These are phyloP conservation scores for Schizosaccharomyces japonicus DNA, from an alignment of 805 yeast genomes.

Conservation along the genomic window DNA sequence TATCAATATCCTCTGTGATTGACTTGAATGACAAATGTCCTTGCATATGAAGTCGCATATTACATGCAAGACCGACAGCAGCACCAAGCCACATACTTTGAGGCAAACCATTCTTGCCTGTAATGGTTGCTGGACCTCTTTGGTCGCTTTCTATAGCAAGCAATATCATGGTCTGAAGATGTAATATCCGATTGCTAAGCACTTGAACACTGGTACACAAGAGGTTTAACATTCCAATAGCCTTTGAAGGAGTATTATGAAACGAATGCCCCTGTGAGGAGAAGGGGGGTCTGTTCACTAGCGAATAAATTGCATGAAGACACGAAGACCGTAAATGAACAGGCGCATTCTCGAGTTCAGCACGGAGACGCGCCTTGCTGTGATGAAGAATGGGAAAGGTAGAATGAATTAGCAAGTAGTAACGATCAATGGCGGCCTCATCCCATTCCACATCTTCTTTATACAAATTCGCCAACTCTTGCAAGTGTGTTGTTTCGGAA, in stretches of 20 bases:
- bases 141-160: constrained; percentile 14
- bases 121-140: constrained; percentile 7
- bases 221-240: background rate
- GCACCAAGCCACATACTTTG: constrained; percentile 16
- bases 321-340: constrained; percentile 13
- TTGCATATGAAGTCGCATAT: constrained; percentile 11
- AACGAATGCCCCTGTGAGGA: constrained; percentile 1
- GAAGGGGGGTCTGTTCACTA: constrained; percentile 3
- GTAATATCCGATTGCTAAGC: constrained; percentile 11
- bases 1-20: constrained; percentile 10
- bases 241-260: constrained; percentile 3
- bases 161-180: constrained; percentile 16
- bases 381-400: constrained; percentile 19
- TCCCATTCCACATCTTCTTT: constrained; percentile 7
- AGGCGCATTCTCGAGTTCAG: constrained; percentile 13
- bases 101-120: constrained; percentile 6
- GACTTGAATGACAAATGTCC: constrained; percentile 8
- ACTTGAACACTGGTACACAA: background rate
- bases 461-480: background rate
- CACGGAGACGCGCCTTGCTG: constrained; percentile 14
- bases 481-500: background rate
- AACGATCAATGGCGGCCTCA: constrained; percentile 16
- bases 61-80: constrained; percentile 15
- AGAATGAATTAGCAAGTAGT: constrained; percentile 19
- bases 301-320: constrained; percentile 11